A percentile compares a stretch with the other conserved stretches of the same genome.
Evolutionary conservation across 2,329 filamentous ascomycete genomes (phyloP).

Genomic region (Aaosphaeria arxii): DNA sequence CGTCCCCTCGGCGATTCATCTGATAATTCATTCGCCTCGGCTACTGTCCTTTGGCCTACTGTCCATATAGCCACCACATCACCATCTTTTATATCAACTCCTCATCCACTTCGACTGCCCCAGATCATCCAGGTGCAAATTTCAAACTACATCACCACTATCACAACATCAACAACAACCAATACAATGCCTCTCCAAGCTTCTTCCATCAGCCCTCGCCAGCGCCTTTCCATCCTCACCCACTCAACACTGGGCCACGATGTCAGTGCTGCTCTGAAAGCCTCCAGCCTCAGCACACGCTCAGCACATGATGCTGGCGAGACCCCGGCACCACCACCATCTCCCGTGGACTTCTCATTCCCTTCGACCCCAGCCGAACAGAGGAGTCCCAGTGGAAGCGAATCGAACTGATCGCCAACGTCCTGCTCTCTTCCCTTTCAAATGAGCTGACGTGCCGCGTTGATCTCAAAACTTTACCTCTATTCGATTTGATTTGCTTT

Average conservation of each 20-base stretch:
- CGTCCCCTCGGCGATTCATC: too few species aligned
- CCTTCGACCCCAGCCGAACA: constrained; percentile 28
- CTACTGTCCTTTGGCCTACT: too few species aligned
- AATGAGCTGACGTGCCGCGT: background rate
- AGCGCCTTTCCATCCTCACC: constrained; percentile 41
- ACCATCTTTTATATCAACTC: too few species aligned
- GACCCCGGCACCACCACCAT: constrained; percentile 40
- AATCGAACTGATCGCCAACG: constrained; percentile 15
- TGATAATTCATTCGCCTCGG: too few species aligned
- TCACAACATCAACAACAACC: background rate
- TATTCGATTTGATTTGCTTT: constrained; percentile 6
- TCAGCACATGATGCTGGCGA: constrained; percentile 28
- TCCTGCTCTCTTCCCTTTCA: too few species aligned
- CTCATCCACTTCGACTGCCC: too few species aligned
- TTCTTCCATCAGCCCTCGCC: constrained; percentile 31
- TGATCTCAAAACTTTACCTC: background rate
- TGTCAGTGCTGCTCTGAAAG: constrained; percentile 39
- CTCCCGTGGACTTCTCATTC: constrained; percentile 41
- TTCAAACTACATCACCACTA: background rate
- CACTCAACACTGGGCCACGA: constrained; percentile 40
- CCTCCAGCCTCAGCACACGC: constrained; percentile 26
- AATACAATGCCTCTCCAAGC: constrained; percentile 25
- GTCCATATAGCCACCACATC: too few species aligned
- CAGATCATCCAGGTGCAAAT: too few species aligned
- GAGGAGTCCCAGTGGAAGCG: constrained; percentile 17